Evolutionary conservation across 805 yeast genomes (phyloP).

Genomic region (Brettanomyces nanus): DNA sequence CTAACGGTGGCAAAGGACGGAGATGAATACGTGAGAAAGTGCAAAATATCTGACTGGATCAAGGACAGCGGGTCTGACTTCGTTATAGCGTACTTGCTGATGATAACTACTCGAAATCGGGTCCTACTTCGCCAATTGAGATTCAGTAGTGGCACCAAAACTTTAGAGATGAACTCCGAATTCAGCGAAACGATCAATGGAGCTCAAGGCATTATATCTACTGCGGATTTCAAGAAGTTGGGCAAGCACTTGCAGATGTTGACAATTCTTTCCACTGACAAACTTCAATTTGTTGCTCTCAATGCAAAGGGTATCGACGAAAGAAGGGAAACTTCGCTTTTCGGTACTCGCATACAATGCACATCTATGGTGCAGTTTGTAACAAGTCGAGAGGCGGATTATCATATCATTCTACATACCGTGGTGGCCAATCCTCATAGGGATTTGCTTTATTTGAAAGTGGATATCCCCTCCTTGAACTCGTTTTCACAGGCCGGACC

Average conservation of each 20-base stretch:
- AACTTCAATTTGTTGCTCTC: background rate
- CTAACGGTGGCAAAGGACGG: background rate
- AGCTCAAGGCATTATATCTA: background rate
- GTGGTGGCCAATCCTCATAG: slow-evolving; percentile 9
- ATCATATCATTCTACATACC: slow-evolving; percentile 1
- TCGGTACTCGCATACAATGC: slow-evolving; percentile 1
- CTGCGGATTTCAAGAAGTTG: slow-evolving; percentile 1
- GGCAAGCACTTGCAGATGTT: background rate
- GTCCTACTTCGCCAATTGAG: slow-evolving; percentile 3
- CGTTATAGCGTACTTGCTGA: slow-evolving; percentile 3
- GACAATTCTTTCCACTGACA: slow-evolving; percentile 2
- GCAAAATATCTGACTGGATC: slow-evolving; percentile 10
- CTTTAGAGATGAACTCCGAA: background rate
- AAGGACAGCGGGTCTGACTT: background rate
- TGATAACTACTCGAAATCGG: slow-evolving; percentile 9
- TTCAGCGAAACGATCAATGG: background rate
- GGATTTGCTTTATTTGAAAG: slow-evolving; percentile 6
- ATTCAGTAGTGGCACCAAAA: background rate
- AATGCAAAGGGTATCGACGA: background rate
- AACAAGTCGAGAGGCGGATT: background rate
- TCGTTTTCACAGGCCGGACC: background rate
- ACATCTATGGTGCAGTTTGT: slow-evolving; percentile 1
- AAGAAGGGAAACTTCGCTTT: background rate
- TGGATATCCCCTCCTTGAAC: slow-evolving; percentile 3
- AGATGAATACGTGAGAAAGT: slow-evolving; percentile 9